Conservation (phyloP, 768 basidiomycete species). For the Mycena galericulata region DNA sequence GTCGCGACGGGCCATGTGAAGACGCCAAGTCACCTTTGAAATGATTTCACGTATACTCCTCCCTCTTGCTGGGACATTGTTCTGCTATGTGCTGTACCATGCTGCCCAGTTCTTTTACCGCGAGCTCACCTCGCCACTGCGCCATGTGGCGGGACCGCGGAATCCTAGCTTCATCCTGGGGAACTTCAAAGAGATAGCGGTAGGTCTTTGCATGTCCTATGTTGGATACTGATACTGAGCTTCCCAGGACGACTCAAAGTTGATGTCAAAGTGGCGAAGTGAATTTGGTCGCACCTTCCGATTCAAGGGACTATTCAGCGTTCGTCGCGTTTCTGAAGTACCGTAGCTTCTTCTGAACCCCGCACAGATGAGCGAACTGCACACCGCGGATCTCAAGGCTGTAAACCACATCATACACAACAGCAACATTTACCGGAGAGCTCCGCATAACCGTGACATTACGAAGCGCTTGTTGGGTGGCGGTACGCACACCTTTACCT, state of each 20-base stretch:
- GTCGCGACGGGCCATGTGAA: too few relatives aligned
- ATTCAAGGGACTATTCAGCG: conserved; percentile 47
- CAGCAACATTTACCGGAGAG: conserved; percentile 53
- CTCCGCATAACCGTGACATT: background rate
- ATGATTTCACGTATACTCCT: conserved; percentile 20
- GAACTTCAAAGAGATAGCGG: conserved; percentile 40
- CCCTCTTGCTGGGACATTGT: conserved; percentile 8
- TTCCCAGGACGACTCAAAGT: conserved; percentile 1
- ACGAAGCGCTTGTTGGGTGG: background rate
- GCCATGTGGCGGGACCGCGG: conserved; percentile 49
- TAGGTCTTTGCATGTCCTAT: conserved; percentile 4
- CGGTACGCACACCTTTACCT: background rate
- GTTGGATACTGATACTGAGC: background rate
- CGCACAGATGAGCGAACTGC: conserved; percentile 47
- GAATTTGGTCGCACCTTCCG: conserved; percentile 50
- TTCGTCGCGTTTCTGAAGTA: conserved; percentile 30
- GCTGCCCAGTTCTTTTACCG: conserved; percentile 21
- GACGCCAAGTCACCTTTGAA: too few relatives aligned
- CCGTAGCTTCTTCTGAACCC: background rate
- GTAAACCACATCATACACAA: conserved; percentile 60
- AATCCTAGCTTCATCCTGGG: conserved; percentile 47
- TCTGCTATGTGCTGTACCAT: conserved; percentile 34
- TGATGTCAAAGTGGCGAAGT: conserved; percentile 49
- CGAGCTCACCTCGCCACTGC: conserved; percentile 41
- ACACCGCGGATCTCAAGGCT: conserved; percentile 60